Evolutionary conservation across 2,329 filamentous ascomycete species (phyloP), one percentile per base, ranked within the genome.

Genomic region (Metarhizium humberi): DNA sequence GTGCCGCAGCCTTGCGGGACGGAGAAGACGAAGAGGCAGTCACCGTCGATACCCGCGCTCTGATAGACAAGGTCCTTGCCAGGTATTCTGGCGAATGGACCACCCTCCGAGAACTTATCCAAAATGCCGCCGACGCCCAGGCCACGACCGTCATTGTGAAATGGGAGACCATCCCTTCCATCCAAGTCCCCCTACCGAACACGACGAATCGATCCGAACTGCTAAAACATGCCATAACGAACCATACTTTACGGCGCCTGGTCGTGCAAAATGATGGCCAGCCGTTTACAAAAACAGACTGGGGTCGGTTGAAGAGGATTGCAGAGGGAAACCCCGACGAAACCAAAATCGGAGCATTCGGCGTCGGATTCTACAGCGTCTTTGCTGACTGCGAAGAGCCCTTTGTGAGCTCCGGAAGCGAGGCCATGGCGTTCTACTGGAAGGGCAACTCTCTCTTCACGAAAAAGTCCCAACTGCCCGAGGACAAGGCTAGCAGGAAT

Each of bases 351-450:
- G 94, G 94, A 54, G 95, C 94, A 3, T 99, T 99, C 69, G 94
- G 94, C 61, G 94, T 99, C 36, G 94, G 94, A 2, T 99, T 99
- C 74, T 99, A 99, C 78, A 95, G 90, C 69, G 92, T 97, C 43
- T 99, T 99, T 69, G 90, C 94, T 58, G 94, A 99, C 69, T 99
- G 92, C 68, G 95, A 99, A 71, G 91, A 96, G 63, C 94, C 94
- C 0, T 97, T 99, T 66, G 88, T 99, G 60, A 94, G 90, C 61
- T 97, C 92, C 1, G 94, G 94, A 1, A 82, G 80, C 59, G 86
- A 95, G 71, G 92, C 91, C 42, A 96, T 99, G 90, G 92, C 92
- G 0, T 99, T 99, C 67, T 99, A 96, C 75, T 99, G 94, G 95
- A 97, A 96, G 70, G 92, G 88, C n/a, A 97, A 97, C 69, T 90